Base-by-base conservation (phyloP, 2,329 filamentous ascomycete genomes). In the Huntiella moniliformis region DNA sequence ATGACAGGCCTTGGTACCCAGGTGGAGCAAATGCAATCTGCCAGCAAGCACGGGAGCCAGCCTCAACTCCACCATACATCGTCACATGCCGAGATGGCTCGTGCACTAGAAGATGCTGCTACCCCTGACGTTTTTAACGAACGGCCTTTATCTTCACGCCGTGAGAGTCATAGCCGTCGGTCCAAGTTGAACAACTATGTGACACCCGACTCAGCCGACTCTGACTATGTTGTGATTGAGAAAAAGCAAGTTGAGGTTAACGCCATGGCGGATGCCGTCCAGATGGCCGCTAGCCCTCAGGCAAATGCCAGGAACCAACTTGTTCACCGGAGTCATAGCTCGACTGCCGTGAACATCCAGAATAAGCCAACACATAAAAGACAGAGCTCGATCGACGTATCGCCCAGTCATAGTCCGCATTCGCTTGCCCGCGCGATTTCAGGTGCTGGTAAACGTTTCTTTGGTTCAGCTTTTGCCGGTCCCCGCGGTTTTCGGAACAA, bases 221-320 rank as follows among this genome's bases (percentile, higher is more conserved):
- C 88, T 52, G 91, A 96, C 53, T 98, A 96, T 55, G 88, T 98
- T 15, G 70, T 96, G 18, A 84, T 98, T 10, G 91, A 98, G 64
- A 94, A 95, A 65, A 78, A 81, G 52, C 82, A 86, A 15, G 87
- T 98, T 8, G 88, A 96, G 60, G 88, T 98, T 43, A 96, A 98
- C 59, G 91, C 91, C 2, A 81, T 98, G 56, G 91, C 91, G 16
- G 91, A 98, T 60, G 91, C 91, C 16, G 91, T 98, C 60, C 88
- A 96, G 61, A 67, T 98, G 57, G 87, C 85, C 38, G 82, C 86
- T 44, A 88, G 82, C 56, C 82, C 82, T 41, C 77, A 77, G 42
- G 63, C 77, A 16, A 70, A 55, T 8, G 51, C 53, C 12, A 73
- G 52, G 62, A 68, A 50, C 59, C 60, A 67, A 48, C 41, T 50